Percentiles rank a stretch among this genome's conserved stretches.
Conservation (phyloP, 2,329 filamentous ascomycete genomes). For the Aspergillus jensenii region DNA sequence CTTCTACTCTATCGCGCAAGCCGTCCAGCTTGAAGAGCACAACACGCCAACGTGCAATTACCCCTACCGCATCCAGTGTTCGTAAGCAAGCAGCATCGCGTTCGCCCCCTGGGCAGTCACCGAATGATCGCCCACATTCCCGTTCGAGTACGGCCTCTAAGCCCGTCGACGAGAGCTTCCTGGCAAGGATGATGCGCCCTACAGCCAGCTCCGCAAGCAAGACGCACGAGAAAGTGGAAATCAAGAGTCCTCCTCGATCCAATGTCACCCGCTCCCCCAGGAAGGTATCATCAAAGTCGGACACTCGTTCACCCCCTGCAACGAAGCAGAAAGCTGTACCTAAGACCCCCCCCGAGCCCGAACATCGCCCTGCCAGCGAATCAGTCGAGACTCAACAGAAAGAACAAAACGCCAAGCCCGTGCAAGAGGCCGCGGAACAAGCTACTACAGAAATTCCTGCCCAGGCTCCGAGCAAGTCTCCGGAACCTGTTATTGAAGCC, state of each 20-base stretch:
- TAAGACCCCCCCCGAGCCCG: slow-evolving; percentile 6
- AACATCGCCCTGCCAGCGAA: slow-evolving; percentile 6
- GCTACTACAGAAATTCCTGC: background rate
- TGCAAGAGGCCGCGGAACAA: background rate
- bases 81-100: slow-evolving; percentile 34
- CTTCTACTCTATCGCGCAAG: slow-evolving; percentile 33
- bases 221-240: slow-evolving; percentile 47
- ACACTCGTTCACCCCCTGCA: slow-evolving; percentile 19
- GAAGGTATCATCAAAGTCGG: slow-evolving; percentile 24
- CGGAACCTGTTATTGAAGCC: background rate
- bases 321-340: slow-evolving; percentile 22
- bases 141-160: slow-evolving; percentile 40
- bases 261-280: slow-evolving; percentile 24
- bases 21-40: slow-evolving; percentile 35
- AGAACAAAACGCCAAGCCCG: slow-evolving; percentile 3
- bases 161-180: slow-evolving; percentile 46
- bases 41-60: slow-evolving; percentile 23
- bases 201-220: slow-evolving; percentile 53
- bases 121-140: slow-evolving; percentile 40
- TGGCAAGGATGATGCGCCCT: slow-evolving; percentile 53
- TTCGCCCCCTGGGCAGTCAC: slow-evolving; percentile 30
- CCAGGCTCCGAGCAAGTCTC: background rate
- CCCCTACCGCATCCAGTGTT: slow-evolving; percentile 24
- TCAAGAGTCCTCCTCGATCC: slow-evolving; percentile 38
- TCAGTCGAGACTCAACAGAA: slow-evolving; percentile 1